phyloP scores from a whole-genome alignment of 805 yeast species.

The Nakazawaea wyomingensis region DNA sequence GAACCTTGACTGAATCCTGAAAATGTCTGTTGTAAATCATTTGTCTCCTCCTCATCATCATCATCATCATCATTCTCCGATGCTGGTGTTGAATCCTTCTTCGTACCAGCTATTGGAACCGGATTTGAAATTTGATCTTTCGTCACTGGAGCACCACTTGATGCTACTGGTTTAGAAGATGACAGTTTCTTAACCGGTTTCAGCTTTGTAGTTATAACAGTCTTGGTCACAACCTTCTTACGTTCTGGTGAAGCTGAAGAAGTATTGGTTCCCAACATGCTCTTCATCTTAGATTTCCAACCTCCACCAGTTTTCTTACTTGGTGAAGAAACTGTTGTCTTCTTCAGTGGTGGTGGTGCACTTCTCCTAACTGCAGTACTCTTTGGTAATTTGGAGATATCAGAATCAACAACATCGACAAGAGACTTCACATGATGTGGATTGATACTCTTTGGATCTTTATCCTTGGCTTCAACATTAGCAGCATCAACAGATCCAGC shows the following conservation, averaged over 20 bases:
- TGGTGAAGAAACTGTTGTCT: background rate
- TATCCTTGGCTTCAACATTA: too few relatives aligned
- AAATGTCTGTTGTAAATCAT: conserved; percentile 29
- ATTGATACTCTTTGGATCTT: background rate
- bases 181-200: background rate
- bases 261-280: conserved; percentile 1
- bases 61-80: background rate
- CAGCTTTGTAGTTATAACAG: background rate
- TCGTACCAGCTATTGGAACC: background rate
- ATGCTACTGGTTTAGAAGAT: background rate
- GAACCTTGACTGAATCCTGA: conserved; percentile 45
- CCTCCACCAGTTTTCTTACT: conserved; percentile 1
- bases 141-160: background rate
- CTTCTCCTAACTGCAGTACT: background rate
- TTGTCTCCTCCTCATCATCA: conserved; percentile 5
- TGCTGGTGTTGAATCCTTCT: too few relatives aligned
- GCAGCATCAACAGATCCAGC: too few relatives aligned
- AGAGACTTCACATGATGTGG: background rate
- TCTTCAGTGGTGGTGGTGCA: background rate
- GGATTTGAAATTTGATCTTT: background rate
- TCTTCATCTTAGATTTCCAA: conserved; percentile 10
- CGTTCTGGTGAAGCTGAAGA: background rate
- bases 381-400: background rate
- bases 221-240: background rate
- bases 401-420: background rate